A percentile compares a stretch with the other conserved stretches of the same genome.
Conservation (phyloP, 192 early-diverging fungal genomes). For the Rhizophlyctis rosea region DNA sequence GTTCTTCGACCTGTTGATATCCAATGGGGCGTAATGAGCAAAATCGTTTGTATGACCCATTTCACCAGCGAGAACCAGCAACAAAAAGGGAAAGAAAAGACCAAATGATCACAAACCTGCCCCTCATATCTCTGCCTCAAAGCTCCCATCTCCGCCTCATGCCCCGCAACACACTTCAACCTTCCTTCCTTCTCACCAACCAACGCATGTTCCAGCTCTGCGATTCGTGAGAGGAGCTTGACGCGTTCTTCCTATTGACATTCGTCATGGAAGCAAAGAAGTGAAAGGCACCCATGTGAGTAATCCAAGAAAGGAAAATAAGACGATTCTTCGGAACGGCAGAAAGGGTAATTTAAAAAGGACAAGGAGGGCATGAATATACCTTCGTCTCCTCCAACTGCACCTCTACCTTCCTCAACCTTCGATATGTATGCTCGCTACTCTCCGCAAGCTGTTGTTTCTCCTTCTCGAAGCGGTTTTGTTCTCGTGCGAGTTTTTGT, state of each 20-base stretch:
- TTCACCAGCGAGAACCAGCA: not conserved
- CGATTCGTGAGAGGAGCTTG: conserved; percentile 22
- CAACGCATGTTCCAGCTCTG: conserved; percentile 41
- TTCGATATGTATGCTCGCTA: conserved; percentile 37
- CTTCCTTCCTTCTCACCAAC: conserved; percentile 25
- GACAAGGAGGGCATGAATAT: too few relatives aligned
- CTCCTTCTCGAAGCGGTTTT: conserved; percentile 45
- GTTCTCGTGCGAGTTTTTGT: conserved; percentile 38
- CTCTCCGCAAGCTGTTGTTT: conserved; percentile 34
- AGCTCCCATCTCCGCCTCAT: conserved; percentile 24
- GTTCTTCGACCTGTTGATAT: conserved; percentile 35
- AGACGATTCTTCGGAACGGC: not conserved
- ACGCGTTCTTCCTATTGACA: conserved; percentile 31
- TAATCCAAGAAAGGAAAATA: too few relatives aligned
- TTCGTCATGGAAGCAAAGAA: too few relatives aligned
- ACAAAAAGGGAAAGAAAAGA: not conserved
- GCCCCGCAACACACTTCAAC: conserved; percentile 7
- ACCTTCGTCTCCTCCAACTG: conserved; percentile 49
- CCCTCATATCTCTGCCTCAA: conserved; percentile 23
- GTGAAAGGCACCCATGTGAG: too few relatives aligned
- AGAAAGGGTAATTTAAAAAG: too few relatives aligned
- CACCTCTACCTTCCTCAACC: conserved; percentile 39
- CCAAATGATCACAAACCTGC: conserved; percentile 16
- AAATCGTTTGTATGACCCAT: not conserved
- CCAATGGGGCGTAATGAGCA: too few relatives aligned